Base-by-base conservation (phyloP, 2,329 filamentous ascomycete genomes). In the Colletotrichum lentis region DNA sequence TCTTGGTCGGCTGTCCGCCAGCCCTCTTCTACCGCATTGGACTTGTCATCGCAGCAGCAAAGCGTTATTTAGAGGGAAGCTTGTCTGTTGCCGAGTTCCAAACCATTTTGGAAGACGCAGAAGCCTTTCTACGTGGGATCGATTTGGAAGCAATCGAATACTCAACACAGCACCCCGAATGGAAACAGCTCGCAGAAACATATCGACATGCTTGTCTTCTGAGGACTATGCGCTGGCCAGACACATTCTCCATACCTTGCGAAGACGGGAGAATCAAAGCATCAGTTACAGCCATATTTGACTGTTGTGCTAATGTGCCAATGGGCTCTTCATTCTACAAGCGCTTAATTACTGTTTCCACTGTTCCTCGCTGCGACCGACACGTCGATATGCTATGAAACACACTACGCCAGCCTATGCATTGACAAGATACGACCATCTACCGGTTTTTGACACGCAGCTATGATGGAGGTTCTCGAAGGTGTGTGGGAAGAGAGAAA, bases 201-300 rank as follows among this genome's bases (percentile, higher is more conserved):
- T 76, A 74, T 35, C 65, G 73, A 12, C 73, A 77, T n/a, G 74
- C 74, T 0, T 77, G 74, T n/a, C 67, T 77, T 0, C 71, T 77
- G 3, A 71, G 75, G 1, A 60, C 73, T 1, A 69, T 75, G 22
- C 71, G 75, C 0, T 76, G 74, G 37, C 72, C 75, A 0, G 68
- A 76, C 46, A 50, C 74, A 0, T 77, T 76, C 47, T 54, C 54
- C 0, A n/a, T 76, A 0, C 60, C 73, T 0, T 77, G 75, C 37
- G 69, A 73, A 0, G 72, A 75, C 11, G 24, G 53, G 0, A 62
- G 44, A 1, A 73, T 76, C 47, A 72, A n/a, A 20, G 20, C n/a
- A 18, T 57, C 54, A 4, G 75, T 77, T 1, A 43, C 71, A 0
- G 69, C 73, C 0, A 74, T 76, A 4, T 43, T 76, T 0, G 74